Percentiles rank a stretch among this genome's conserved stretches.
Conservation (phyloP, 768 basidiomycete species). For the Russula sp. region DNA sequence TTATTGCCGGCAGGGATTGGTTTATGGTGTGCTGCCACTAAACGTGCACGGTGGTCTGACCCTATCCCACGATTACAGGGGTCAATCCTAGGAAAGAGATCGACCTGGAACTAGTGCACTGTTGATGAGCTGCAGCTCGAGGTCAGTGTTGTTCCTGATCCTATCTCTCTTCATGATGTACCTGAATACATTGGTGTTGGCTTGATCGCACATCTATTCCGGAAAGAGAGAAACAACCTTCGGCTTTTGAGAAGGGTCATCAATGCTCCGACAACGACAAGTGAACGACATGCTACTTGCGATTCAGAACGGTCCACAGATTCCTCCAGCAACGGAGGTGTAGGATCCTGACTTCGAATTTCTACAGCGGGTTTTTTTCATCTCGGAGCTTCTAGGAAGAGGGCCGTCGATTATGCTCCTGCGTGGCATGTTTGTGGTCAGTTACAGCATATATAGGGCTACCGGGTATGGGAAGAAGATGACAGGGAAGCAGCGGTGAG, state of each 20-base stretch:
- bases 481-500: neutral
- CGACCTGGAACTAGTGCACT: conserved; percentile 8
- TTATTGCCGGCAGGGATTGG: neutral
- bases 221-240: conserved; percentile 12
- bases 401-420: neutral
- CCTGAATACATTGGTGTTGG: neutral
- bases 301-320: conserved; percentile 3
- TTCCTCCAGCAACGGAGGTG: conserved; percentile 7
- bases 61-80: neutral
- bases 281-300: neutral
- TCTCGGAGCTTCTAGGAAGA: neutral
- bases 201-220: conserved; percentile 14
- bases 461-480: neutral
- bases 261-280: neutral
- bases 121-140: conserved; percentile 12
- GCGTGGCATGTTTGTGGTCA: neutral
- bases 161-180: conserved; percentile 1
- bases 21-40: conserved; percentile 13
- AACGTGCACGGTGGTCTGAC: conserved; percentile 10
- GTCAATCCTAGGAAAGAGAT: neutral
- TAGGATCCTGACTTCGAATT: conserved; percentile 10
- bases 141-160: neutral
- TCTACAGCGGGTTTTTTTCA: neutral
- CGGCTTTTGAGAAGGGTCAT: neutral
- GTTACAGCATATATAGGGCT: neutral